Evolutionary conservation across 179 eudicot species (phyloP), one percentile per base, ranked within the genome.

Genomic region (Dionaea muscipula): DNA sequence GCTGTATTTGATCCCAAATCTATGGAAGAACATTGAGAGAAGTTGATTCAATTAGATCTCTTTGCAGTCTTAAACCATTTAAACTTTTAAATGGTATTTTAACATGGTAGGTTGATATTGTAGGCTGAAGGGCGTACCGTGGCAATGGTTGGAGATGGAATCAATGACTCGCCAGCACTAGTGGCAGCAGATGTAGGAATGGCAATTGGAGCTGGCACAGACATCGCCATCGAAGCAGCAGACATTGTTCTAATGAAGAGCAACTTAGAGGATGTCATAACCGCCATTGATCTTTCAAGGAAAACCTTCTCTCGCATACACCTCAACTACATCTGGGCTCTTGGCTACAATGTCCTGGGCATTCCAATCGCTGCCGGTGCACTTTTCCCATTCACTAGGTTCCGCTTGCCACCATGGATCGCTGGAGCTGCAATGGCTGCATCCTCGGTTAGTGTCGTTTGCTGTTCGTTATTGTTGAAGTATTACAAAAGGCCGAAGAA

Each of bases 361-460:
- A 88, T 88, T 45, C 98, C 98, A 1, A 74, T 91, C 28, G 98
- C 98, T 43, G 93, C 94, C 0, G 96, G 98, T 15, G 72, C 38
- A 4, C 77, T 87, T 55, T 91, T 78, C 75, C 94, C 96, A 21
- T 72, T 67, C 14, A 73, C 85, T 4, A 60, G 88, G 49, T 87
- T 84, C 33, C 81, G 98, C 15, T 64, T 91, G 26, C 98, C 94
- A 0, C 98, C 96, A 36, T 91, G 96, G 98, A 44, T 91, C 27
- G 98, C 98, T 0, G 98, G 98, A 55, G 98, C 93, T 26, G 98
- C 96, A 4, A 91, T 91, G 98, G 98, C 98, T 9, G 98, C 98
- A 28, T 91, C 98, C 21, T 88, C 95, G 0, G 89, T 88, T 0
- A 88, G 93, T 39, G 94, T 93, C 19, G 96, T 91, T 47, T 81